Percentiles rank a stretch among this genome's conserved stretches.
Conservation (phyloP, 2,329 filamentous ascomycete species). For the Ramularia endophylla region DNA sequence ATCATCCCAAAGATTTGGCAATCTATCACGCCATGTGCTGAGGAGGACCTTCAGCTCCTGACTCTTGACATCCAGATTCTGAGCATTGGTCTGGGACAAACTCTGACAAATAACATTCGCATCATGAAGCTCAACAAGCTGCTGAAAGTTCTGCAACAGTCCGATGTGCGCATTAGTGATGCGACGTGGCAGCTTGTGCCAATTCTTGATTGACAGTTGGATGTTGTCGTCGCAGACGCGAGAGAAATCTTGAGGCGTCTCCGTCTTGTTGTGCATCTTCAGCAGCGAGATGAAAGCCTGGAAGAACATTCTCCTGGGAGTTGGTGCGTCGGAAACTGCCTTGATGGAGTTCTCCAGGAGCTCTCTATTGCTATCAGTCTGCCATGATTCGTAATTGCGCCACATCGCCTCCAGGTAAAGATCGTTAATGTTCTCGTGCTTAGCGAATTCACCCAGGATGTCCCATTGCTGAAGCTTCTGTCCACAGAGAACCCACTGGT, state of each 20-base stretch:
- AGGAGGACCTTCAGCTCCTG: constrained; percentile 91
- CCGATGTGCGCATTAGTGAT: constrained; percentile 95
- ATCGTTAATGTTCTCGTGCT: constrained; percentile 98
- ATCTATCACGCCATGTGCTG: constrained; percentile 87
- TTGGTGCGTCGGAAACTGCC: constrained; percentile 95
- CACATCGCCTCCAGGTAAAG: constrained; percentile 91
- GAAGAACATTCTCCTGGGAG: constrained; percentile 90
- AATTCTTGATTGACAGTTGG: constrained; percentile 93
- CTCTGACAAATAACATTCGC: constrained; percentile 95
- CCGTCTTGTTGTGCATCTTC: constrained; percentile 86
- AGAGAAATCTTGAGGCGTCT: constrained; percentile 73
- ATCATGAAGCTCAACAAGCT: constrained; percentile 94
- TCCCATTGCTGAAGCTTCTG: constrained; percentile 99
- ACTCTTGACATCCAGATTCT: constrained; percentile 88
- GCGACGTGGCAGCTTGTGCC: constrained; percentile 92
- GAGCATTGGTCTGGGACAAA: constrained; percentile 72
- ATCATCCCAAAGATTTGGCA: constrained; percentile 98
- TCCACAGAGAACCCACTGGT: constrained; percentile 96
- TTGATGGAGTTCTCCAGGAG: constrained; percentile 91
- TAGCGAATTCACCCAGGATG: constrained; percentile 92
- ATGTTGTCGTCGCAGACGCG: constrained; percentile 94
- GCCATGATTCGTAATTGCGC: constrained; percentile 95
- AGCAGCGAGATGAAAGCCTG: constrained; percentile 96
- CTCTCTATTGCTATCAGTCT: constrained; percentile 75
- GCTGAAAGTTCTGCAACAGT: constrained; percentile 94